phyloP scores from a whole-genome alignment of 805 yeast genomes.

The Isabelozyma rhagii region DNA sequence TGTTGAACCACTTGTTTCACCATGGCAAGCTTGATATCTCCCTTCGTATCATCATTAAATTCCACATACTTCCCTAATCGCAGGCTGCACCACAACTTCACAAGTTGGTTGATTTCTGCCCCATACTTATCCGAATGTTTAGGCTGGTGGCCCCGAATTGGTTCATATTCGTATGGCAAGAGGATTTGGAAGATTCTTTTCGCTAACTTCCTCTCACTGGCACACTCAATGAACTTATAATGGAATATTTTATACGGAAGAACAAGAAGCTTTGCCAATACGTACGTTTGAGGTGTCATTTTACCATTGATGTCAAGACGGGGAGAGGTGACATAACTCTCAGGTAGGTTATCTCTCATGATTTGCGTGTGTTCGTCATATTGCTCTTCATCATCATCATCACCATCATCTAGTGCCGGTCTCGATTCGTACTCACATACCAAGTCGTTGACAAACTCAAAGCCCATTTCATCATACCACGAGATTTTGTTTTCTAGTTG shows the following conservation, averaged over 20 bases:
- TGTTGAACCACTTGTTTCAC: constrained; percentile 13
- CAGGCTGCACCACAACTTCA: constrained; percentile 23
- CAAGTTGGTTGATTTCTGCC: constrained; percentile 8
- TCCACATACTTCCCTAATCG: constrained; percentile 18
- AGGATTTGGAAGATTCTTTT: constrained; percentile 16
- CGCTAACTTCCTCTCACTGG: constrained; percentile 18
- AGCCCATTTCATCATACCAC: constrained; percentile 52
- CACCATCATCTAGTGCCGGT: constrained; percentile 6
- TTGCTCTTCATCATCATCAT: constrained; percentile 18
- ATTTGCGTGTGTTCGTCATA: constrained; percentile 2
- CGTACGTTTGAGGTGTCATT: constrained; percentile 43
- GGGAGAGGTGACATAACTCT: constrained; percentile 45
- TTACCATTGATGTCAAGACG: constrained; percentile 39
- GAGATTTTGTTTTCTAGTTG: constrained; percentile 36
- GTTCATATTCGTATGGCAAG: constrained; percentile 7
- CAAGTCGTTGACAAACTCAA: constrained; percentile 30
- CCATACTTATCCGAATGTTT: constrained; percentile 2
- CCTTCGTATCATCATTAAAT: neutral
- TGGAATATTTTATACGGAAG: constrained; percentile 26
- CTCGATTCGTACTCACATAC: neutral
- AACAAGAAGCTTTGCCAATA: constrained; percentile 25
- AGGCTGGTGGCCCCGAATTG: neutral
- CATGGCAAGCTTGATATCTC: neutral
- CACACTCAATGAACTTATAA: constrained; percentile 13
- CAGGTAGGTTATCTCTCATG: constrained; percentile 8